Evolutionary conservation across 2,329 filamentous ascomycete genomes (phyloP).

Genomic region (Xylaria multiplex): DNA sequence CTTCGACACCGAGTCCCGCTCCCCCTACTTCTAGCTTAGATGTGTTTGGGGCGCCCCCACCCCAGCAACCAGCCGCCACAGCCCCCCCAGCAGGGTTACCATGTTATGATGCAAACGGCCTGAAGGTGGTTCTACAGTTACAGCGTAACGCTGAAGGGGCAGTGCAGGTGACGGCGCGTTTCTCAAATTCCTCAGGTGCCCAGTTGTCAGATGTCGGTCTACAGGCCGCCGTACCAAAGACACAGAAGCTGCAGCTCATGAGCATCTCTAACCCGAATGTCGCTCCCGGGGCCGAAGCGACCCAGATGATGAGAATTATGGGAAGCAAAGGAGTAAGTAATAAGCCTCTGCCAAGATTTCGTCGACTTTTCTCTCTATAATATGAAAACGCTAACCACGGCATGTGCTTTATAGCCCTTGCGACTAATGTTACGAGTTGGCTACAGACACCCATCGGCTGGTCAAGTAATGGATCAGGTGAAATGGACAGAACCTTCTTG

Average conservation of each 20-base stretch:
- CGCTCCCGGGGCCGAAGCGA: conserved; percentile 80
- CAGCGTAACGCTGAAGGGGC: conserved; percentile 83
- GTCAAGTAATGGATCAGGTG: conserved; percentile 86
- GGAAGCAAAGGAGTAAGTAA: conserved; percentile 91
- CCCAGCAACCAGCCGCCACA: conserved; percentile 55
- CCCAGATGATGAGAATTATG: conserved; percentile 88
- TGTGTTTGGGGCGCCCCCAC: conserved; percentile 63
- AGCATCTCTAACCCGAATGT: conserved; percentile 86
- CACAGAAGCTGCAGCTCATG: conserved; percentile 91
- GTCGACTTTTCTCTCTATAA: not conserved
- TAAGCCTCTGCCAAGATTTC: conserved; percentile 45
- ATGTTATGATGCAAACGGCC: conserved; percentile 87
- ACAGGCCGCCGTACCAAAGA: conserved; percentile 96
- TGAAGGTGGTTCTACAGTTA: conserved; percentile 82
- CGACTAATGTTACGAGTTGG: conserved; percentile 86
- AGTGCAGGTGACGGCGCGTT: conserved; percentile 84
- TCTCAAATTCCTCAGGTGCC: conserved; percentile 77
- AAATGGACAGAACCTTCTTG: conserved; percentile 87
- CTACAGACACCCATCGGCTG: conserved; percentile 76
- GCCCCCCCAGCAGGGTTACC: conserved; percentile 66
- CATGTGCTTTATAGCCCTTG: conserved; percentile 68
- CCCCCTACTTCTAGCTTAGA: conserved; percentile 59
- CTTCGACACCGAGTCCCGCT: conserved; percentile 59
- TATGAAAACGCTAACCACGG: conserved; percentile 18
- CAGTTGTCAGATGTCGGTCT: conserved; percentile 79